Evolutionary conservation across 2,329 filamentous ascomycete species (phyloP).

Genomic region (Fusarium sp.): DNA sequence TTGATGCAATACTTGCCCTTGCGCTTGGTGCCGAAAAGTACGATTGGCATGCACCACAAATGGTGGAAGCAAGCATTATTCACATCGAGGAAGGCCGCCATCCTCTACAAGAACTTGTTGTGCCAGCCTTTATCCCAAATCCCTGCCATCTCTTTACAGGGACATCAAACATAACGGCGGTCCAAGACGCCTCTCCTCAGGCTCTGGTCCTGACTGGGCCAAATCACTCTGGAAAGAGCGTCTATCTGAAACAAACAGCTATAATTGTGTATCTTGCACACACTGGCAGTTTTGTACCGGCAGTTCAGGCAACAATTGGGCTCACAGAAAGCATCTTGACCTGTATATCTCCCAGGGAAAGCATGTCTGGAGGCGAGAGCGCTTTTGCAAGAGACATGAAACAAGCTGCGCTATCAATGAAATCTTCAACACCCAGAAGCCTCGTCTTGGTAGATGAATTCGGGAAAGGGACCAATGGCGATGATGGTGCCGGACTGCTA

Average conservation of each 20-base stretch:
- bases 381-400: conserved; percentile 83
- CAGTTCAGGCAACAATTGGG: conserved; percentile 78
- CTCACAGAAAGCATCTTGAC: conserved; percentile 94
- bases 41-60: conserved; percentile 73
- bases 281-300: conserved; percentile 91
- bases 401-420: conserved; percentile 82
- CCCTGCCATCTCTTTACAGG: conserved; percentile 77
- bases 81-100: conserved; percentile 83
- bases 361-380: conserved; percentile 66
- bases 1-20: conserved; percentile 86
- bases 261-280: conserved; percentile 93
- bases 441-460: conserved; percentile 95
- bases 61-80: conserved; percentile 77
- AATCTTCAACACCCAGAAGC: conserved; percentile 77
- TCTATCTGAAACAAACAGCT: conserved; percentile 93
- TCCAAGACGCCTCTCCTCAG: conserved; percentile 50
- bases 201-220: conserved; percentile 89
- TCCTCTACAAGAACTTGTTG: conserved; percentile 84
- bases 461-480: conserved; percentile 69
- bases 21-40: conserved; percentile 80
- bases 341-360: conserved; percentile 79
- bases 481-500: conserved; percentile 68
- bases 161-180: background rate
- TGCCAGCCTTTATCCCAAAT: conserved; percentile 85
- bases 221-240: conserved; percentile 96